Percentiles rank a stretch among this genome's conserved stretches.
phyloP scores from a whole-genome alignment of 179 eudicot species.

The Patellifolia procumbens region DNA sequence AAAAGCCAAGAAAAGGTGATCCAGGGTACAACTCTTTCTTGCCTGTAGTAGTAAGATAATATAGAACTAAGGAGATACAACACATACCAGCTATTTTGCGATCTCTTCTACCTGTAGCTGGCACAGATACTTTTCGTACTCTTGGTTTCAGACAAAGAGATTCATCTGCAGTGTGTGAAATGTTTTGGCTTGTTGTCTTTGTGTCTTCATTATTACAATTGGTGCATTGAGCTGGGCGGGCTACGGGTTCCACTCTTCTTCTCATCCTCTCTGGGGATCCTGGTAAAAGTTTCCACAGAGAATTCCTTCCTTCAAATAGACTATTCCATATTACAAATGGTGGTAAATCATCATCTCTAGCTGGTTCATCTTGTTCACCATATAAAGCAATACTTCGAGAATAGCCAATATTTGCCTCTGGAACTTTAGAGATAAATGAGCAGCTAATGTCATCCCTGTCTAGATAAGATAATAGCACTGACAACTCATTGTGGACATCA shows the following conservation, averaged over 20 bases:
- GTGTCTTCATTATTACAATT: slow-evolving; percentile 15
- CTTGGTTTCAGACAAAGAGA: slow-evolving; percentile 1
- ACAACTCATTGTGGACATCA: slow-evolving; percentile 50
- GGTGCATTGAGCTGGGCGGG: slow-evolving; percentile 11
- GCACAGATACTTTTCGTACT: slow-evolving; percentile 21
- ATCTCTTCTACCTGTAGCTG: slow-evolving; percentile 11
- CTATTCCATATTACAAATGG: slow-evolving; percentile 50
- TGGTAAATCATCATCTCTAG: slow-evolving; percentile 37
- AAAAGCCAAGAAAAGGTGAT: not conserved
- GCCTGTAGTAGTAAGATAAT: not conserved
- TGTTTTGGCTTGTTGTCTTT: slow-evolving; percentile 4
- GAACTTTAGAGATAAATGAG: slow-evolving; percentile 43
- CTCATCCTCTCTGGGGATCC: slow-evolving; percentile 26
- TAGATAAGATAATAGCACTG: slow-evolving; percentile 34
- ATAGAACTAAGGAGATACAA: slow-evolving; percentile 6
- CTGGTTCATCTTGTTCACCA: slow-evolving; percentile 49
- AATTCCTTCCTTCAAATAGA: slow-evolving; percentile 50
- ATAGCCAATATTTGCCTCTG: slow-evolving; percentile 37
- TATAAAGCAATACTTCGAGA: slow-evolving; percentile 32
- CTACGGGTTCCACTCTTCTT: slow-evolving; percentile 28
- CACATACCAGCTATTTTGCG: slow-evolving; percentile 21
- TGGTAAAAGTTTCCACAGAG: slow-evolving; percentile 52
- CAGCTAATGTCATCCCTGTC: slow-evolving; percentile 9
- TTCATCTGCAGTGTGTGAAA: slow-evolving; percentile 9
- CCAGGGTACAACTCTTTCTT: not conserved